Conservation (phyloP, 768 basidiomycete species). For the Tylopilus rubrobrunneus region DNA sequence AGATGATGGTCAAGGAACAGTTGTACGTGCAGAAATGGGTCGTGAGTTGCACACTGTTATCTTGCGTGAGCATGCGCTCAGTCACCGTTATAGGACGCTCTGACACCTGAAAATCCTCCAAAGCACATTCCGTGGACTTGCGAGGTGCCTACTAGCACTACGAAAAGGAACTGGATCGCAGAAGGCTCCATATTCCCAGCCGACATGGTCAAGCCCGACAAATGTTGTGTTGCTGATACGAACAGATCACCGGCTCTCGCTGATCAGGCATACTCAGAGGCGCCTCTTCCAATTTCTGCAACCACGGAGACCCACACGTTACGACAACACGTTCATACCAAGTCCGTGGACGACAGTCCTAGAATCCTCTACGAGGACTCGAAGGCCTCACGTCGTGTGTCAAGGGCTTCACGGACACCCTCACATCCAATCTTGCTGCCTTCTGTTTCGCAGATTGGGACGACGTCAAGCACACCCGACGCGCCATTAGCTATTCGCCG, state of each 20-base stretch:
- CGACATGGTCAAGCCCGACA: slow-evolving; percentile 9
- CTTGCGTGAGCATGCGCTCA: slow-evolving; percentile 4
- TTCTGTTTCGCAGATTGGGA: not conserved
- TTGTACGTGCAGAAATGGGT: slow-evolving; percentile 33
- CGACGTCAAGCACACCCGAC: slow-evolving; percentile 2
- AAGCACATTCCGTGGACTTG: slow-evolving; percentile 29
- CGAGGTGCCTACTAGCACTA: slow-evolving; percentile 12
- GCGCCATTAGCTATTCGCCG: slow-evolving; percentile 37
- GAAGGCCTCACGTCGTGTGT: slow-evolving; percentile 1
- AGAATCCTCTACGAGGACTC: slow-evolving; percentile 5
- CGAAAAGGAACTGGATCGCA: slow-evolving; percentile 26
- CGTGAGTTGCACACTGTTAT: slow-evolving; percentile 22
- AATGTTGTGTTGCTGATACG: not conserved
- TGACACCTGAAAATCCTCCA: slow-evolving; percentile 21
- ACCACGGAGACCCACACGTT: slow-evolving; percentile 1
- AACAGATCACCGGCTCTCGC: not conserved
- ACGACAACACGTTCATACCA: slow-evolving; percentile 1
- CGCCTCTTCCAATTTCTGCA: not conserved
- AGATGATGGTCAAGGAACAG: slow-evolving; percentile 32
- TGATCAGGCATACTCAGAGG: slow-evolving; percentile 4
- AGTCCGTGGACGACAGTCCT: slow-evolving; percentile 8
- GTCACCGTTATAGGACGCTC: slow-evolving; percentile 14
- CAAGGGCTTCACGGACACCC: not conserved
- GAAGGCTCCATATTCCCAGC: slow-evolving; percentile 30
- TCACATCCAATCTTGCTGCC: not conserved